phyloP scores from a whole-genome alignment of 176 grass and related monocot genomes.

The Ananas comosus region DNA sequence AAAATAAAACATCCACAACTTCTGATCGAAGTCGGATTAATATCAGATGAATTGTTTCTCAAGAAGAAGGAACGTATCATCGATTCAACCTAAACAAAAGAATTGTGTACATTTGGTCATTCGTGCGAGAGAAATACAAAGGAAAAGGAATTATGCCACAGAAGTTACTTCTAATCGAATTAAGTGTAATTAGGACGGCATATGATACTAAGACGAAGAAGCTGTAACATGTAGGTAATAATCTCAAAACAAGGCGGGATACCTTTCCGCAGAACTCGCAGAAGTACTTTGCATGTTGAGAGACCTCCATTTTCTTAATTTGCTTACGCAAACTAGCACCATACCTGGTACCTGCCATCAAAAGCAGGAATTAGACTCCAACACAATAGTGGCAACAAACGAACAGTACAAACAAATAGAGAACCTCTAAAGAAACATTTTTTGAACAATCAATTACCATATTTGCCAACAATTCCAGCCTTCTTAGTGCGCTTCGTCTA shows the following conservation, averaged over 20 bases:
- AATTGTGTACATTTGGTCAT: neutral
- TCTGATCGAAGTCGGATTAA: neutral
- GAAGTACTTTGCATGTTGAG: conserved; percentile 90
- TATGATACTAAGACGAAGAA: no score
- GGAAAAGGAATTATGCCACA: no score
- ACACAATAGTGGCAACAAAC: neutral
- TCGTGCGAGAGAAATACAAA: no score
- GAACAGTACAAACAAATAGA: neutral
- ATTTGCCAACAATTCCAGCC: conserved; percentile 87
- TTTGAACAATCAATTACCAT: conserved; percentile 35
- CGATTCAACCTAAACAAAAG: neutral
- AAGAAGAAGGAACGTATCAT: neutral
- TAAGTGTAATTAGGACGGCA: no score
- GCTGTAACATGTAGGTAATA: neutral
- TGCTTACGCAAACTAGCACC: conserved; percentile 97
- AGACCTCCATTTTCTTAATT: conserved; percentile 98
- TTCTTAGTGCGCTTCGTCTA: conserved; percentile 97
- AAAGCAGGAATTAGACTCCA: neutral
- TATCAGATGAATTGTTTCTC: neutral
- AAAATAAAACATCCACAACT: neutral
- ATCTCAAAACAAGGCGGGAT: neutral
- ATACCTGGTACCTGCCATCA: conserved; percentile 65
- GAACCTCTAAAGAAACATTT: neutral
- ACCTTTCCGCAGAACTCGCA: conserved; percentile 95
- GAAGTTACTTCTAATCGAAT: no score